These are phyloP conservation scores for Musa beccarii DNA, from an alignment of 176 grass and related monocot species.

Conservation along the genomic window DNA sequence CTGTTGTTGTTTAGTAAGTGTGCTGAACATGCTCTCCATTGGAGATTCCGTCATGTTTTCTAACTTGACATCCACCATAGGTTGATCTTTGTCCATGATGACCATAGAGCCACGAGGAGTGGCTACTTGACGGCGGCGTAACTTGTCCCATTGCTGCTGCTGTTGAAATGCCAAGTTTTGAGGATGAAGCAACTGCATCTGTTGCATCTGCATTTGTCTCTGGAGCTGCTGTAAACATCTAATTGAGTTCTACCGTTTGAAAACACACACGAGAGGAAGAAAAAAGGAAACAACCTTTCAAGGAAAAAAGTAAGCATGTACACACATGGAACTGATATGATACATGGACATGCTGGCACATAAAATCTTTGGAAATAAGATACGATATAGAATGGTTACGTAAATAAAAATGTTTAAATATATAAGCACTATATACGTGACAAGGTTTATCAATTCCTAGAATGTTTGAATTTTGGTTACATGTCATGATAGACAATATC, in stretches of 20 bases:
- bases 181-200: slow-evolving; percentile 41
- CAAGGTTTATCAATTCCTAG: too few relatives aligned
- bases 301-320: background rate
- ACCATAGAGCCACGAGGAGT: slow-evolving; percentile 56
- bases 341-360: too few relatives aligned
- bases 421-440: too few relatives aligned
- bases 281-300: background rate
- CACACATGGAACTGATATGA: too few relatives aligned
- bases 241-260: background rate
- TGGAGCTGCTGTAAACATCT: slow-evolving; percentile 22
- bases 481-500: background rate
- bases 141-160: slow-evolving; percentile 43
- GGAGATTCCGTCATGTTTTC: slow-evolving; percentile 76
- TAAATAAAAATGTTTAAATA: too few relatives aligned
- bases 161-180: slow-evolving; percentile 65
- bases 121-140: slow-evolving; percentile 57
- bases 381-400: too few relatives aligned
- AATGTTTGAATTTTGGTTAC: too few relatives aligned
- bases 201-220: slow-evolving; percentile 47
- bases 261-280: background rate
- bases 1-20: slow-evolving; percentile 37
- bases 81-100: slow-evolving; percentile 60
- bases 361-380: too few relatives aligned
- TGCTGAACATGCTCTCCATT: slow-evolving; percentile 36
- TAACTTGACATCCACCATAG: slow-evolving; percentile 64